Base-by-base conservation (phyloP, 768 basidiomycete species). In the Suillus spraguei region DNA sequence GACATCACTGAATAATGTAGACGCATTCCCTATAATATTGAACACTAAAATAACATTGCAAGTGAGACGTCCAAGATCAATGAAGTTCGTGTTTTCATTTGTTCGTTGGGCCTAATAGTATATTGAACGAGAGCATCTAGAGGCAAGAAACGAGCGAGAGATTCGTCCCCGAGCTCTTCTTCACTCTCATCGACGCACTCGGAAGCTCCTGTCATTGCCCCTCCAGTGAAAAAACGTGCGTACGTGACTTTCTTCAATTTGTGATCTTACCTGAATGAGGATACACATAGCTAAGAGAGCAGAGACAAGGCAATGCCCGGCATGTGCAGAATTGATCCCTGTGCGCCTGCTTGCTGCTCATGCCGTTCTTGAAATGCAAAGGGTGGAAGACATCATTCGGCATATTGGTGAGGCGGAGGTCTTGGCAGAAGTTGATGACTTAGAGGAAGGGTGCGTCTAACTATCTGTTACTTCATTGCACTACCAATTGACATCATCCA, bases 291-390 rank as follows among this genome's bases (percentile, higher is more conserved):
- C 81, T 4, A 90, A 86, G 72, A 85, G 88, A 50, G 91, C 88
- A 20, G 91, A 92, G 71, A 94, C 90, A 3, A 81, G 86, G 63
- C 79, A 79, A 63, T 94, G 92, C 70, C 92, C 92, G 2, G 84
- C 89, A 44, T 94, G 92, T 75, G 77, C 81, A 16, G 91, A 94
- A 71, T 72, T 72, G 44, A 89, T 94, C 47, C 91, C 92, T 16
- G 70, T 92, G 28, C 87, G 91, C 14, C 80, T 93, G n/a, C 79
- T 94, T 17, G 80, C 79, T 3, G 80, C 78, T 62, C 92, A 94
- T 67, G 81, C 83, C 4, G 81, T 80, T 47, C 80, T 93, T 33
- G 92, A 94, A 73, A 77, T 82, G 41, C 82, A 90, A 67, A 84
- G 91, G 65, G 81, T 92, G 24, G 85, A 91, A 64, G 82, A 84